Percentiles rank a stretch among this genome's conserved stretches.
Conservation (phyloP, 768 basidiomycete genomes). For the Macrolepiota albuminosa region DNA sequence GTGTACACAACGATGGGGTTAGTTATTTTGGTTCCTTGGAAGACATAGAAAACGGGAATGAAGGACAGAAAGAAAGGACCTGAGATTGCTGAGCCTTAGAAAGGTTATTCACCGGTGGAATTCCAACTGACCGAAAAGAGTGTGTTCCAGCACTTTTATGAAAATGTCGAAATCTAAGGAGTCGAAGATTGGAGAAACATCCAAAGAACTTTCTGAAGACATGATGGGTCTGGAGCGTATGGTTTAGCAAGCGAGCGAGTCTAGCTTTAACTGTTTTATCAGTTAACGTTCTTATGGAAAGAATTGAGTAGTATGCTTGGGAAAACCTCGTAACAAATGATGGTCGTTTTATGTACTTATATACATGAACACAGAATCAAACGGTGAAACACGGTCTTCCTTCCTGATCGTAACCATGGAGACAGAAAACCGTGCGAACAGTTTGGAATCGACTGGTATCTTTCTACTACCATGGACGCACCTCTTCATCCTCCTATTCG, state of each 20-base stretch:
- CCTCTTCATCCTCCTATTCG: constrained; percentile 43
- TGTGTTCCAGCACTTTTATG: constrained; percentile 73
- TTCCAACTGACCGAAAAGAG: constrained; percentile 63
- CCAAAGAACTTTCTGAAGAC: constrained; percentile 19
- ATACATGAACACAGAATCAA: no score
- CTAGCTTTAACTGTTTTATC: constrained; percentile 18
- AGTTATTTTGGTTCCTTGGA: constrained; percentile 54
- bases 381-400: neutral
- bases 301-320: neutral
- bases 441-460: neutral
- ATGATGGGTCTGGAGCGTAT: constrained; percentile 1
- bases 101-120: neutral
- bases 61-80: constrained; percentile 85
- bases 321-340: neutral
- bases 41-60: constrained; percentile 72
- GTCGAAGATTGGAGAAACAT: constrained; percentile 57
- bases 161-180: constrained; percentile 72
- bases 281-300: neutral
- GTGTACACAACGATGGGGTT: constrained; percentile 50
- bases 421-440: neutral
- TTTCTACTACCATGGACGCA: constrained; percentile 36
- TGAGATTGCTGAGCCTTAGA: constrained; percentile 23
- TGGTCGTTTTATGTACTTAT: neutral
- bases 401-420: neutral
- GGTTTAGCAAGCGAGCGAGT: neutral